Evolutionary conservation across 345 rosid species (phyloP), one percentile per base, ranked within the genome.

Genomic region (Chamaenerion angustifolium): DNA sequence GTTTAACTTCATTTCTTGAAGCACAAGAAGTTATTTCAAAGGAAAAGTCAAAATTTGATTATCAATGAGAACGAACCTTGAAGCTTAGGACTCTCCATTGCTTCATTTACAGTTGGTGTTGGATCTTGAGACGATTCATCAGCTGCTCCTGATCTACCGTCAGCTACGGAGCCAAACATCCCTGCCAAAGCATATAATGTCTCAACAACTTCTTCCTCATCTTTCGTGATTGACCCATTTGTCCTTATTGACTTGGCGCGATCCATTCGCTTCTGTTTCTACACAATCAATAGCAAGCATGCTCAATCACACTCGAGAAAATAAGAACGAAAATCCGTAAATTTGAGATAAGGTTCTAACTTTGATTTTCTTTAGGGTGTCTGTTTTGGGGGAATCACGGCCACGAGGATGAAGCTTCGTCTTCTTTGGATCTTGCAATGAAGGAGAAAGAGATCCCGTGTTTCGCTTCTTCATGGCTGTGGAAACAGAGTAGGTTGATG

Each of bases 141-240:
- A 58, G n/a, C n/a, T n/a, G n/a, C n/a, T n/a, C n/a, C n/a, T n/a
- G n/a, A n/a, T n/a, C n/a, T n/a, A n/a, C n/a, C n/a, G n/a, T n/a
- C n/a, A n/a, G 19, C 16, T 8, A 17, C 60, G 37, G 51, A 16
- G 57, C 23, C 61, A 64, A 81, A 74, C 88, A 83, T 74, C 62
- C 73, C 82, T 6, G 98, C 98, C 78, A 89, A 70, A 59, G 83
- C 72, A 64, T 64, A 81, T 52, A 89, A 64, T 23, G 95, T 77
- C 68, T 85, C 94, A n/a, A 66, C 98, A 50, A 81, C 98, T 76
- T 89, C 98, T 68, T 81, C 82, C 79, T 89, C 98, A 56, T 89
- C 98, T 67, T 89, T 85, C 12, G 95, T 72, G 65, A 85, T 85
- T 37, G 82, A 60, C 47, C 90, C 83, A 56, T 25, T 18, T n/a